A percentile compares a stretch with the other conserved stretches of the same genome.
Conservation (phyloP, 1,139 yeast species). For the Protomyces macrosporus region DNA sequence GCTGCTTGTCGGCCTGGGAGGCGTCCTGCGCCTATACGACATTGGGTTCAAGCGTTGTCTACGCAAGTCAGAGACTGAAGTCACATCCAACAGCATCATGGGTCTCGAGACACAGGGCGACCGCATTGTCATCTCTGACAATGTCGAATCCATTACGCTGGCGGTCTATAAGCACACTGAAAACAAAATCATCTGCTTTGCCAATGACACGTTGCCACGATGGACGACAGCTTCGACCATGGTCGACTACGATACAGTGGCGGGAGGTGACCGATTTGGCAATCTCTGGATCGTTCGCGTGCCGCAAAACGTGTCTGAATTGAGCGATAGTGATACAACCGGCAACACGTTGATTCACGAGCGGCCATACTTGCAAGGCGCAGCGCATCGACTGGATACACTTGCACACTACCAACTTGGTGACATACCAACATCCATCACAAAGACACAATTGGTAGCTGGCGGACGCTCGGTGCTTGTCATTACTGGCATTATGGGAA, state of each 20-base stretch:
- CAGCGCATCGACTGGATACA: slow-evolving; percentile 51
- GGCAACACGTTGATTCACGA: slow-evolving; percentile 39
- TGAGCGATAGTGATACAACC: slow-evolving; percentile 50
- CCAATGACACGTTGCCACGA: slow-evolving; percentile 64
- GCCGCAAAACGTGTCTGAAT: slow-evolving; percentile 45
- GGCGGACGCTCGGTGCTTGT: slow-evolving; percentile 66
- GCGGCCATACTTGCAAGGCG: slow-evolving; percentile 48
- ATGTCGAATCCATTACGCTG: slow-evolving; percentile 56
- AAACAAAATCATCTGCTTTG: slow-evolving; percentile 58
- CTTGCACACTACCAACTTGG: slow-evolving; percentile 60
- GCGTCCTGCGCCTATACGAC: slow-evolving; percentile 57
- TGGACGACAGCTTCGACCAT: slow-evolving; percentile 56
- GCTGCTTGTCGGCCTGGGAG: slow-evolving; percentile 56
- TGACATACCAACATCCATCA: slow-evolving; percentile 65
- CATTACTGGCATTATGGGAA: slow-evolving; percentile 76
- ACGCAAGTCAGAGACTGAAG: slow-evolving; percentile 48
- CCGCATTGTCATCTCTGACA: slow-evolving; percentile 65
- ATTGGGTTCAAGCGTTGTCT: slow-evolving; percentile 75
- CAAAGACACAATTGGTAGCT: slow-evolving; percentile 47
- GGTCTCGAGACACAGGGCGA: slow-evolving; percentile 52
- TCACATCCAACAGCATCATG: slow-evolving; percentile 46
- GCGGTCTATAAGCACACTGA: slow-evolving; percentile 49
- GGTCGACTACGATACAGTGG: slow-evolving; percentile 68
- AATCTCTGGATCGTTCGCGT: slow-evolving; percentile 64
- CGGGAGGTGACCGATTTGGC: slow-evolving; percentile 90